These are phyloP conservation scores for Candida buenavistaensis DNA, from an alignment of 1,139 yeast species.

Conservation along the genomic window DNA sequence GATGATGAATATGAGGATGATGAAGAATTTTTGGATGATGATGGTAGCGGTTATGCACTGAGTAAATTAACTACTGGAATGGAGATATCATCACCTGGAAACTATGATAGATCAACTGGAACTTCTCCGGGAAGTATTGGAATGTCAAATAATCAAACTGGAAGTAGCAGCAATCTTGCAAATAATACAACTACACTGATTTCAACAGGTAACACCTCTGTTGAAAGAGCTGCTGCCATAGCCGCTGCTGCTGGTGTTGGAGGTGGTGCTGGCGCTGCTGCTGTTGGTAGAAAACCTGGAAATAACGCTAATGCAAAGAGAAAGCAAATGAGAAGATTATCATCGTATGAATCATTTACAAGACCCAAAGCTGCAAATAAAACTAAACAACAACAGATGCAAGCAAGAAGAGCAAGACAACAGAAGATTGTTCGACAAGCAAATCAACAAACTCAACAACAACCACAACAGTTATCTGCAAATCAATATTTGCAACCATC, in stretches of 20 bases:
- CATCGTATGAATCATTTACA: conserved; percentile 49
- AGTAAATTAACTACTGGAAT: conserved; percentile 4
- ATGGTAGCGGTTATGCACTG: conserved; percentile 16
- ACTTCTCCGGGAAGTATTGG: conserved; percentile 1
- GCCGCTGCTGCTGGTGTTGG: conserved; percentile 1
- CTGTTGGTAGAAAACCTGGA: conserved; percentile 6
- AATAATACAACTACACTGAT: conserved; percentile 3
- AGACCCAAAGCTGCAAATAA: conserved; percentile 27
- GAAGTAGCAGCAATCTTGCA: background rate
- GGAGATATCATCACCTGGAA: conserved; percentile 3
- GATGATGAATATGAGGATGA: conserved; percentile 21
- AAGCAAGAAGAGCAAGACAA: conserved; percentile 24
- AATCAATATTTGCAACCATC: conserved; percentile 23
- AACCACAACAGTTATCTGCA: conserved; percentile 13
- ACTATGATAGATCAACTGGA: background rate
- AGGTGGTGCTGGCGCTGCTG: conserved; percentile 2
- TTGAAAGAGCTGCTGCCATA: background rate
- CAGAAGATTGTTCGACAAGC: conserved; percentile 16
- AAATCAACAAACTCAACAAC: conserved; percentile 13
- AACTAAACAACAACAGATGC: conserved; percentile 13
- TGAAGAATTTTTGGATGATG: conserved; percentile 19
- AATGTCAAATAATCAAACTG: background rate
- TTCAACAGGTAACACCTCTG: conserved; percentile 2
- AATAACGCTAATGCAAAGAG: conserved; percentile 8
- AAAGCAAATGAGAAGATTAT: conserved; percentile 29